Evolutionary conservation across 371 early-diverging fungal genomes (phyloP), one percentile per base, ranked within the genome.

Genomic region (Syncephalastrum monosporum): DNA sequence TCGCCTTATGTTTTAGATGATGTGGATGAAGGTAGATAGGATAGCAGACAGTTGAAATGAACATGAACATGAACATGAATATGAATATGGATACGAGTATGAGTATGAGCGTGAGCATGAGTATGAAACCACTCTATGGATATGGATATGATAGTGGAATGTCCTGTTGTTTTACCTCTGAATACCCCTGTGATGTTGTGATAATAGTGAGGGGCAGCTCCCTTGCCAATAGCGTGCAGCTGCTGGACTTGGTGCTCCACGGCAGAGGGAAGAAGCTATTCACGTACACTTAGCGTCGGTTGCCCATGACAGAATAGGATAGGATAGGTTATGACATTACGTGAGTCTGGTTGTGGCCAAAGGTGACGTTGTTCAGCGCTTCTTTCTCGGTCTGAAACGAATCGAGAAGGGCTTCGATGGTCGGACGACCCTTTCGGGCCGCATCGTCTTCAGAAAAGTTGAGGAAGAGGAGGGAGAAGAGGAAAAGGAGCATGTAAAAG

Each of bases 101-200:
- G 38, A 29, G 21, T 4, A n/a, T 46, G 10, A 33, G 0, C 3
- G 29, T 19, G 16, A 4, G 38, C 38, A 38, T 27, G 21, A 21
- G 21, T 21, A 21, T 21, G 21, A 21, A 2, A 21, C 21, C 21
- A 21, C 21, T 52, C 7, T 27, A 17, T n/a, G 38, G 16, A 14
- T 4, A n/a, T 25, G 10, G 29, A 4, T 3, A 47, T 19, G 16
- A 12, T 27, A 27, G 12, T 27, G 3, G 24, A 29, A 46, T 27
- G 2, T 19, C 10, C 12, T 16, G 23, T 29, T 19, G 8, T 17
- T 46, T 19, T 57, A 76, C 87, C 87, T 70, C 81, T 74, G 53
- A 87, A 84, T 16, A 82, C 72, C 42, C 85, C 86, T 15, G 86
- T 84, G 23, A 85, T 68, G 55, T 87, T 85, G 47, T 81, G 82